Evolutionary conservation across 1,284 basidiomycete genomes (phyloP), one percentile per base, ranked within the genome.

Genomic region (Cutaneotrichosporon dermatis): DNA sequence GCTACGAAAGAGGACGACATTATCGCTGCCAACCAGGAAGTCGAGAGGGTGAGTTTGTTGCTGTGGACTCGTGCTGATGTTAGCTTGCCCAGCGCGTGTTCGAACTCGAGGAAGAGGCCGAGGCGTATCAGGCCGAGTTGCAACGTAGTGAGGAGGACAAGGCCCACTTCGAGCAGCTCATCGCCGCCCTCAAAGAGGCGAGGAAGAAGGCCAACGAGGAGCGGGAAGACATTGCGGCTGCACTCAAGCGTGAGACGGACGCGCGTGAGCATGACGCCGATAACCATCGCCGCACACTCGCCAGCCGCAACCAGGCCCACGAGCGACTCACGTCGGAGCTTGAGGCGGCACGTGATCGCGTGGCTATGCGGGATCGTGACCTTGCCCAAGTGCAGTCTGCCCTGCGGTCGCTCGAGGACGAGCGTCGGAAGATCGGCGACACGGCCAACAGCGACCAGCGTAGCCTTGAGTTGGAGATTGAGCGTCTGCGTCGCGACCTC

Each of bases 381-480:
- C 78, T 95, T 3, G 80, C 80, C 1, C 83, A 84, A 0, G 83
- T 97, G 4, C 90, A 97, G 74, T 77, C 78, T 4, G 86, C 86
- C 0, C 80, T 96, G 35, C 84, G 86, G 63, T 77, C 79, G 0
- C 70, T 82, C 34, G 80, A 82, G 56, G 72, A 74, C 51, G 80
- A 82, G 58, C 68, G 76, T 4, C 86, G 86, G 78, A 84, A 86
- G 61, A 80, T 87, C 5, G 91, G 91, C 42, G 89, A 92, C 78
- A 83, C 86, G 36, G 88, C 89, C 68, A 88, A 88, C 1, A 88
- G 87, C 8, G 89, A 92, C 51, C 83, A 86, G 58, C 91, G 92
- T 80, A 90, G 90, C 0, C 79, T 98, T 42, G 90, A 96, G 75
- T 83, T 97, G 33, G 94, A 98, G 76, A 83, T 92, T 4, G 94